Evolutionary conservation across 192 early-diverging fungal species (phyloP), one percentile per base, ranked within the genome.

Genomic region (Rhizoclosmatium globosum): DNA sequence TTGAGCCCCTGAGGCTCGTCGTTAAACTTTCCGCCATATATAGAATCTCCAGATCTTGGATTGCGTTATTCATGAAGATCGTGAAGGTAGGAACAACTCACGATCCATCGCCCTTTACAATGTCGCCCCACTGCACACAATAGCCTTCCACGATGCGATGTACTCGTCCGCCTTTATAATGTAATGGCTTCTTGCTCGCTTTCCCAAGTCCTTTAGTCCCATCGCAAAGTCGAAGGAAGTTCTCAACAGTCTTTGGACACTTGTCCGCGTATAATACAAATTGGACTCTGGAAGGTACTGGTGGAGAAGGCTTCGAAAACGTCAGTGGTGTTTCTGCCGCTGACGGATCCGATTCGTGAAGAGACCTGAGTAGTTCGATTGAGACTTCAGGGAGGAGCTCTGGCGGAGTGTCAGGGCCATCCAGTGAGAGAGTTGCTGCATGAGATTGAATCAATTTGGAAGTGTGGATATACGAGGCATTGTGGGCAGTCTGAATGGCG

Each of bases 121-220:
- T 86, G 74, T 90, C 89, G 47, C 96, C 95, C 62, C 94, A 95
- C 79, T 98, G 96, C 41, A 92, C 87, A 92, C 95, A 94, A 82
- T 96, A 96, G 4, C 89, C 91, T 43, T 90, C 87, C 53, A 97
- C 94, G 39, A 97, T 82, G 45, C 94, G 87, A 68, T 82, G 83
- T 3, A 86, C 68, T 0, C 74, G 88, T 1, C 89, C 92, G 50
- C 89, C 88, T 43, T 90, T 89, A 84, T 92, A 98, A 68, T 95
- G 94, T 42, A 96, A 87, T 4, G 94, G 94, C 42, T 92, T 87
- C 45, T 91, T 90, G 59, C 45, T 21, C 76, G 89, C 89, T 64
- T 92, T 90, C 4, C 88, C 88, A 21, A 90, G 44, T 6, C 93
- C 93, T 43, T 84, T 87, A 68, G 91, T 88, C 77, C 95, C 96